Evolutionary conservation across 1,284 basidiomycete species (phyloP), one percentile per base, ranked within the genome.

Genomic region (Naganishia albida): DNA sequence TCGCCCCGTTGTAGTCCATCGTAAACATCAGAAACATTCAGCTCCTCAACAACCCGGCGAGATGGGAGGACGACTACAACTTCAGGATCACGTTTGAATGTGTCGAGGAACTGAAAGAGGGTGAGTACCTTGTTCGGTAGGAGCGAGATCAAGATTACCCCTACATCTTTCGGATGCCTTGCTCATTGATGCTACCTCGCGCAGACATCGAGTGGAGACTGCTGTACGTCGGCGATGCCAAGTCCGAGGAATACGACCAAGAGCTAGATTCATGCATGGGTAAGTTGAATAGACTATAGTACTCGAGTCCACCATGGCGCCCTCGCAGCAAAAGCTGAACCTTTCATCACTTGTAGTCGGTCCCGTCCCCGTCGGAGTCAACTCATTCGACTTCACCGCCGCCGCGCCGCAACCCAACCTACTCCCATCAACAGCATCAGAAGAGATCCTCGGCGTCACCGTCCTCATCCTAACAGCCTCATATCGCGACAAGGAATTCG

Each of bases 11-110:
- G 18, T 28, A 65, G 64, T 63, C 66, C 7, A 63, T 67, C 50
- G 80, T 81, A 65, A 81, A 80, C 70, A 81, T 82, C 67, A 77
- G 79, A 12, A 79, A 81, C 69, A 80, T 82, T 64, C 77, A 92
- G 77, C 91, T 96, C 68, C 83, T 94, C 73, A 93, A 93, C 82
- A 96, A 96, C 78, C 93, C 93, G 4, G 92, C 92, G 16, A 86
- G 86, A 71, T 97, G 95, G 79, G 85, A 87, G 20, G 94, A 98
- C 74, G 84, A 88, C 43, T 99, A 98, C 81, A 85, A 87, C 71
- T 97, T 98, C 80, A 87, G 91, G 72, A 93, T 99, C 77, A 96
- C 93, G 0, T 99, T 99, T 72, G 96, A 99, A 78, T 98, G 94
- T 79, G 94, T 99, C 71, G 89, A 93, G 7, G 87, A 88, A 12